phyloP scores from a whole-genome alignment of 805 yeast genomes.

The Diddensiella transvaalensis region DNA sequence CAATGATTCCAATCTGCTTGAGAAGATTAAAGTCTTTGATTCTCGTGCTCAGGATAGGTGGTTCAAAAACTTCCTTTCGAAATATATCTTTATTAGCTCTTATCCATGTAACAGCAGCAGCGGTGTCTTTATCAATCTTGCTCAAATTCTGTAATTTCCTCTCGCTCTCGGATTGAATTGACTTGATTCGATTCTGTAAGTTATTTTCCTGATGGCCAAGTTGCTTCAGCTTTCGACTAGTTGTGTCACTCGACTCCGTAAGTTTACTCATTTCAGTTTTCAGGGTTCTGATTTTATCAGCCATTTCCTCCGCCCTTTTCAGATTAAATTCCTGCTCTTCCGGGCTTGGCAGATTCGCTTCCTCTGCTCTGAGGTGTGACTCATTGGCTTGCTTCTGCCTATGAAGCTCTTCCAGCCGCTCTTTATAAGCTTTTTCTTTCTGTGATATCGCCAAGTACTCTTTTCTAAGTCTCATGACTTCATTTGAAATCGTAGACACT shows the following conservation, averaged over 20 bases:
- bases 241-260: slow-evolving; percentile 29
- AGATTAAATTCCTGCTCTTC: neutral
- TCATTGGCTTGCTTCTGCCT: neutral
- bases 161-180: slow-evolving; percentile 6
- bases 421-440: slow-evolving; percentile 12
- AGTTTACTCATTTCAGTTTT: slow-evolving; percentile 6
- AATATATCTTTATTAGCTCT: slow-evolving; percentile 40
- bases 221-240: slow-evolving; percentile 20
- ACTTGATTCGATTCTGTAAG: neutral
- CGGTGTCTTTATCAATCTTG: slow-evolving; percentile 28
- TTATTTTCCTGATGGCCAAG: neutral
- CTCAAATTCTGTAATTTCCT: slow-evolving; percentile 19
- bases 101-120: slow-evolving; percentile 42
- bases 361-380: neutral
- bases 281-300: neutral
- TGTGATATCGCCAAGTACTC: neutral
- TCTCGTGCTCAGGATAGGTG: slow-evolving; percentile 66
- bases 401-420: neutral
- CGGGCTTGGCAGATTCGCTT: neutral
- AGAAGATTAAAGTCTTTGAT: slow-evolving; percentile 50
- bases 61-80: slow-evolving; percentile 54
- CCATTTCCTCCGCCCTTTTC: neutral
- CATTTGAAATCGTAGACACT: neutral
- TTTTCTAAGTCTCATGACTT: neutral
- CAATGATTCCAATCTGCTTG: slow-evolving; percentile 52